These are phyloP conservation scores for Pythium pyrilobum DNA, from an alignment of 352 stramenopile genomes.

Conservation along the genomic window DNA sequence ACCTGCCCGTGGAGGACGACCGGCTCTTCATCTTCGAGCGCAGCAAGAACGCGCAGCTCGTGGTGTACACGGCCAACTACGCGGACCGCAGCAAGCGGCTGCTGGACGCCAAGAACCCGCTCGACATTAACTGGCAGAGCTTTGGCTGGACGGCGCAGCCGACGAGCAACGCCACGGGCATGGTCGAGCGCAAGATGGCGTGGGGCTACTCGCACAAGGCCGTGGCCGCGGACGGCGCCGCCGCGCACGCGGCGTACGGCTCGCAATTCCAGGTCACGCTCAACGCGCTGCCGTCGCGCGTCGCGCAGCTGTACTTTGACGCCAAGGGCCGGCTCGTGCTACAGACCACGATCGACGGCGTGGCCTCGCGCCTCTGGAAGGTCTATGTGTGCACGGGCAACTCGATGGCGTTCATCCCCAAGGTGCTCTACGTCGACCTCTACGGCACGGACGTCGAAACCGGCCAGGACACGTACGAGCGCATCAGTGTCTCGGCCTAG, in stretches of 20 bases:
- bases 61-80: conserved; percentile 74
- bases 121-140: conserved; percentile 82
- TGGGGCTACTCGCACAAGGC: conserved; percentile 69
- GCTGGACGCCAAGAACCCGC: conserved; percentile 54
- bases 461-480: conserved; percentile 54
- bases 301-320: conserved; percentile 53
- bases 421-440: conserved; percentile 72
- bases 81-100: conserved; percentile 35
- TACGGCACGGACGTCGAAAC: conserved; percentile 50
- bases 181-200: conserved; percentile 59
- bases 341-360: conserved; percentile 44
- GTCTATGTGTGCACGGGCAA: conserved; percentile 64
- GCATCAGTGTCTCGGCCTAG: conserved; percentile 34
- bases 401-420: conserved; percentile 56
- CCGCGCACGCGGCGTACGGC: conserved; percentile 15
- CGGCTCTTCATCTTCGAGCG: conserved; percentile 72
- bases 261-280: conserved; percentile 55
- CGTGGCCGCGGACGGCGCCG: neutral
- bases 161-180: conserved; percentile 57
- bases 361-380: conserved; percentile 56
- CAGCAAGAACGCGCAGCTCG: conserved; percentile 77
- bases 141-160: conserved; percentile 69
- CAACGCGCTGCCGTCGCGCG: conserved; percentile 56
- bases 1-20: conserved; percentile 53
- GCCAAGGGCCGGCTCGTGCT: conserved; percentile 46